Evolutionary conservation across 2,329 filamentous ascomycete genomes (phyloP), one percentile per base, ranked within the genome.

Genomic region (Aspergillus pseudotamarii): DNA sequence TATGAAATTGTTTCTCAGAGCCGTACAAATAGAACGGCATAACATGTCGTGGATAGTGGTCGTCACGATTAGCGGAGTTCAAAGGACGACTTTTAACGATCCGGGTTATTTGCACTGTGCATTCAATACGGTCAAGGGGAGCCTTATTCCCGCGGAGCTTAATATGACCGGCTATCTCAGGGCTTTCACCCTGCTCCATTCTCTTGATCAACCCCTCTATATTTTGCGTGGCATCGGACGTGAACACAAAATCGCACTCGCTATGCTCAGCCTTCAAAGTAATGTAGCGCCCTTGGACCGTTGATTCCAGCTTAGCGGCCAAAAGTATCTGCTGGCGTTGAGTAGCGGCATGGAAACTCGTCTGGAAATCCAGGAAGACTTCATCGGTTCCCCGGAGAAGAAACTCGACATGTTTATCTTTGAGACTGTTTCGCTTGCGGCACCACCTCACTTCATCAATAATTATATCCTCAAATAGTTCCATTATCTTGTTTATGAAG

Each of bases 1-100:
- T 80, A 60, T 82, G 76, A 1, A 67, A 59, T 46, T 81, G 74
- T 0, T 70, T 50, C 2, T 68, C 38, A 8, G 59, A 73, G 9
- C 81, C 79, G 61, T 82, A 83, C n/a, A 82, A 72, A 36, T 82
- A 83, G 59, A 82, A 82, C 0, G 80, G 80, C 76, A 80, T 80
- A 65, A 71, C 76, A 0, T 69, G 66, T 0, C 60, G 14, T 0
- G 81, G 81, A 23, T 81, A 82, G 0, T 70, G 58, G 1, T 63
- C 57, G 6, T 78, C 74, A 0, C 76, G 78, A 45, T 73, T 71
- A 4, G 69, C 69, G 1, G 75, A 76, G 65, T 77, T 79, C 0
- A 82, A 69, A 0, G 79, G 76, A 4, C 78, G 76, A 53, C 66
- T 68, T 53, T 73, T 68, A 19, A 70, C 51, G 3, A 66, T 59